Conservation (phyloP, 1,284 basidiomycete species). For the Boletellus dicymbophilus region DNA sequence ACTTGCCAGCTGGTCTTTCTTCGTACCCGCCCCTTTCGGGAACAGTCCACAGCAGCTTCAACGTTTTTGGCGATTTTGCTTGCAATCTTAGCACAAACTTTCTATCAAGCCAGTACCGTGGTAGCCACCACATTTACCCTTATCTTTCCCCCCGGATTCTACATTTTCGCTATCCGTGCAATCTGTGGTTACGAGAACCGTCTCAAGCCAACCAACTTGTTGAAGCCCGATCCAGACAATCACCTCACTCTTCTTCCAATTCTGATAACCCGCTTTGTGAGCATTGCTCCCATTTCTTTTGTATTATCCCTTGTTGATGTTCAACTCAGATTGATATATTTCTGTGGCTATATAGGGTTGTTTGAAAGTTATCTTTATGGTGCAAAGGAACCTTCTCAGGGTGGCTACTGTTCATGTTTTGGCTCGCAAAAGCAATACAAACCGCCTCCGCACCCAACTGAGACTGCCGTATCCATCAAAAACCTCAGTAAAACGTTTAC, state of each 20-base stretch:
- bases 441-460: slow-evolving; percentile 35
- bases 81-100: slow-evolving; percentile 68
- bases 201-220: slow-evolving; percentile 49
- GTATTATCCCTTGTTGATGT: not conserved
- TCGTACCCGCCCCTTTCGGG: slow-evolving; percentile 67
- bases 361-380: slow-evolving; percentile 67
- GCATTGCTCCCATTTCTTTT: slow-evolving; percentile 19
- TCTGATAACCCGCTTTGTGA: slow-evolving; percentile 63
- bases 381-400: slow-evolving; percentile 44
- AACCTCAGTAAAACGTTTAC: slow-evolving; percentile 61
- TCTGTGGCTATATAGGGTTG: slow-evolving; percentile 62
- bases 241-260: slow-evolving; percentile 58
- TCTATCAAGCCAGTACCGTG: slow-evolving; percentile 45
- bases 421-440: slow-evolving; percentile 18
- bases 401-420: slow-evolving; percentile 31
- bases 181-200: slow-evolving; percentile 70
- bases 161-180: slow-evolving; percentile 69
- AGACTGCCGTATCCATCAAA: slow-evolving; percentile 58
- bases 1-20: slow-evolving; percentile 71
- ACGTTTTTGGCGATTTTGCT: slow-evolving; percentile 68
- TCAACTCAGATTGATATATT: slow-evolving; percentile 65
- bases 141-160: slow-evolving; percentile 75
- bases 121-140: slow-evolving; percentile 64
- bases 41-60: slow-evolving; percentile 69
- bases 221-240: slow-evolving; percentile 61